phyloP scores from a whole-genome alignment of 176 grass and related monocot genomes.

The Aegilops bicornis region DNA sequence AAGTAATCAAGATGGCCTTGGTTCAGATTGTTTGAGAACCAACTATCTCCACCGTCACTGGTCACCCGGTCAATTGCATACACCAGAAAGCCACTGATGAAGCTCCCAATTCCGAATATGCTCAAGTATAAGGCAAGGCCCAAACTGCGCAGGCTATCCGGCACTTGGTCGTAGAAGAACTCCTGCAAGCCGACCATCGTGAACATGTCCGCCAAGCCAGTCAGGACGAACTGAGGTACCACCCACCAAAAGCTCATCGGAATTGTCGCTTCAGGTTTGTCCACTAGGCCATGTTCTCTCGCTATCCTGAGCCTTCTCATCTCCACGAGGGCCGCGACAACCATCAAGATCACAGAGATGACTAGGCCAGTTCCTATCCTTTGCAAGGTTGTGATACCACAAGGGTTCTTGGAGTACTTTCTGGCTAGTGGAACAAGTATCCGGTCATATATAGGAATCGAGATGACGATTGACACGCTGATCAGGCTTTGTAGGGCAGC shows the following conservation, averaged over 20 bases:
- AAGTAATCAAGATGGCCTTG: conserved; percentile 58
- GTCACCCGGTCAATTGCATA: conserved; percentile 47
- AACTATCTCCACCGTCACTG: conserved; percentile 28
- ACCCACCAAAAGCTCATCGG: conserved; percentile 69
- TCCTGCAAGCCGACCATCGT: conserved; percentile 58
- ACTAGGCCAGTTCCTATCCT: conserved; percentile 48
- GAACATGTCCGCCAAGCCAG: conserved; percentile 45
- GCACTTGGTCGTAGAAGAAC: conserved; percentile 69
- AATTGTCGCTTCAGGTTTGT: conserved; percentile 34
- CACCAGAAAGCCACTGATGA: conserved; percentile 40
- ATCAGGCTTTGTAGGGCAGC: conserved; percentile 64
- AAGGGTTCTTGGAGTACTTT: conserved; percentile 24
- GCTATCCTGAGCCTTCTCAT: conserved; percentile 49
- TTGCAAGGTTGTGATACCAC: conserved; percentile 53
- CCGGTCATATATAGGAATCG: conserved; percentile 51
- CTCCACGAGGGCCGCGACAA: conserved; percentile 52
- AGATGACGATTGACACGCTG: conserved; percentile 28
- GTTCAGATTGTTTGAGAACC: conserved; percentile 61
- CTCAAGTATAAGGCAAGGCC: conserved; percentile 55
- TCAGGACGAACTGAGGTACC: conserved; percentile 46
- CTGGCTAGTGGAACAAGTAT: conserved; percentile 45
- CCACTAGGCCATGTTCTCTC: conserved; percentile 42
- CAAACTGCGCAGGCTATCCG: conserved; percentile 48
- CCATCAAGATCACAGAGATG: conserved; percentile 42
- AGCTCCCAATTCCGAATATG: conserved; percentile 36